Evolutionary conservation across 495 filamentous ascomycete species (phyloP).

Genomic region (Penicillium cosmopolitanum): DNA sequence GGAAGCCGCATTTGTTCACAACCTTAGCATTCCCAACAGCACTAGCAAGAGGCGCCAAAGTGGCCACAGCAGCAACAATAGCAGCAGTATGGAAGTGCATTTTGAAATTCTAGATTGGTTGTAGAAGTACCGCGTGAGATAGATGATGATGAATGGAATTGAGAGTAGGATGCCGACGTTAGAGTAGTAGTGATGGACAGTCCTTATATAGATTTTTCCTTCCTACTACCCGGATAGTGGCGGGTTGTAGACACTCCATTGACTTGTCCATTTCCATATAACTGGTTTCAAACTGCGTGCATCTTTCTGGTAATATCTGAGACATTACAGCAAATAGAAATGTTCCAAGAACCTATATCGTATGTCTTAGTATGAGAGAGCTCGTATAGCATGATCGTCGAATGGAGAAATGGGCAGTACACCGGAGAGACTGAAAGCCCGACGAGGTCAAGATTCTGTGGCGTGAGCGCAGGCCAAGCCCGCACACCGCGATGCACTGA

Average conservation of each 20-base stretch:
- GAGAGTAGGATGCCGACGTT: no score
- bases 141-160: no score
- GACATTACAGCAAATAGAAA: neutral
- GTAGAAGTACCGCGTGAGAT: no score
- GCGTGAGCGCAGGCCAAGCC: neutral
- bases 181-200: no score
- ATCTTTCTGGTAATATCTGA: neutral
- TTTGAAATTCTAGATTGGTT: neutral
- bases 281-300: neutral
- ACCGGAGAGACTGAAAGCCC: neutral
- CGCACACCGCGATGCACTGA: neutral
- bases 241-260: no score
- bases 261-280: no score
- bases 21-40: conserved; percentile 58
- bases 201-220: no score
- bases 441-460: neutral
- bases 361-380: neutral
- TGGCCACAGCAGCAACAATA: conserved; percentile 29
- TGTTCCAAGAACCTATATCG: neutral
- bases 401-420: neutral
- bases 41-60: conserved; percentile 34
- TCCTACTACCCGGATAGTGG: no score
- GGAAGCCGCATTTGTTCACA: conserved; percentile 50
- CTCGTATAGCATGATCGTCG: neutral
- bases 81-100: conserved; percentile 39